Evolutionary conservation across 345 rosid species (phyloP), one percentile per base, ranked within the genome.

Genomic region (Punica granatum): DNA sequence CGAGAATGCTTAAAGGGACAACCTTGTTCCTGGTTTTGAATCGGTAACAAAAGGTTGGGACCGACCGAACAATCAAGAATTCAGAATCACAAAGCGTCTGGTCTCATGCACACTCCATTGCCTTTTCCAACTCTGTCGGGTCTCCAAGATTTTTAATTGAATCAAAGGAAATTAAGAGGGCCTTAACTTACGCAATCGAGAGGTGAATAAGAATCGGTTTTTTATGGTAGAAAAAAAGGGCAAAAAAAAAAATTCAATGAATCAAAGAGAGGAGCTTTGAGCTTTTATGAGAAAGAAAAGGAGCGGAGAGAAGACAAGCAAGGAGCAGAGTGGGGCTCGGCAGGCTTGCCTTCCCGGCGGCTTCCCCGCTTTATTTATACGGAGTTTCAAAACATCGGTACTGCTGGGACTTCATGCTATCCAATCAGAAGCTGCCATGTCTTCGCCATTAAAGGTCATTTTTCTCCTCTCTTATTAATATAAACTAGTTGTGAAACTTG

Each of bases 1-100:
- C 61, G 3, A 53, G 60, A 53, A 53, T n/a, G 28, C 60, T 11
- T 23, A 56, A 36, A 63, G 66, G 30, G 30, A 36, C 23, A 63
- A 63, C 30, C 66, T 36, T 63, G 34, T 28, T 15, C 31, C 44
- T n/a, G 66, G 33, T 60, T 34, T 60, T 60, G 64, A 60, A 60
- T 16, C 64, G 23, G 39, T 32, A 13, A 9, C 36, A 60, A 33
- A 60, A 60, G n/a, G 39, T 60, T 16, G 23, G 2, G 35, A 23
- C 6, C 7, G 39, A 7, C 23, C 35, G 5, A 16, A 11, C 63
- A 60, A 60, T 14, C 41, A 31, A 31, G 9, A 23, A 30, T 60
- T 10, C 49, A 11, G 60, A 54, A 54, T 54, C 60, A 54, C n/a
- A 54, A 54, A 25, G 32, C 5, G 32, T 54, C 3, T 54, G 7